phyloP scores from a whole-genome alignment of 192 early-diverging fungal genomes.

The Dissophora globulifera region DNA sequence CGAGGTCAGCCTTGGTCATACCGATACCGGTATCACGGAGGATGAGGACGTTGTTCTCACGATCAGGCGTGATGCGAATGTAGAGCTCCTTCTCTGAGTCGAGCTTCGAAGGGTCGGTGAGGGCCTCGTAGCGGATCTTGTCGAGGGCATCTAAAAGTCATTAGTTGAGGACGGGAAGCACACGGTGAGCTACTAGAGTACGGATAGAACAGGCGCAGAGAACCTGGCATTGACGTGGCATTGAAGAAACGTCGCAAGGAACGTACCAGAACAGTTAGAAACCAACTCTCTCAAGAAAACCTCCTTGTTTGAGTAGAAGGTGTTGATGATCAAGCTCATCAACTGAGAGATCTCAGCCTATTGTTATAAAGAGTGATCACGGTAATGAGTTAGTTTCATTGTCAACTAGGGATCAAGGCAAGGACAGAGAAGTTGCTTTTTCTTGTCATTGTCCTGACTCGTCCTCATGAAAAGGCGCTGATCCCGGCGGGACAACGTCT shows the following conservation, averaged over 20 bases:
- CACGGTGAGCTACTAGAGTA: too few relatives aligned
- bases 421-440: too few relatives aligned
- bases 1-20: constrained; percentile 96
- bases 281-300: constrained; percentile 99
- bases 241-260: not conserved
- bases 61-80: constrained; percentile 92
- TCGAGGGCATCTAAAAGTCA: constrained; percentile 86
- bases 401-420: too few relatives aligned
- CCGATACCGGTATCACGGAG: constrained; percentile 94
- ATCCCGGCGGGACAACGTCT: too few relatives aligned
- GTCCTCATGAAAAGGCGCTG: too few relatives aligned
- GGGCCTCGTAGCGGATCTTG: constrained; percentile 98
- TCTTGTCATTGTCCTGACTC: too few relatives aligned
- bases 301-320: constrained; percentile 98
- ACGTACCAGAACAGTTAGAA: constrained; percentile 76
- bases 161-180: too few relatives aligned
- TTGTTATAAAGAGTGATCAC: not conserved
- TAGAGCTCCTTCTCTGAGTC: constrained; percentile 94
- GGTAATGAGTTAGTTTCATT: too few relatives aligned
- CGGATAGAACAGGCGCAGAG: too few relatives aligned
- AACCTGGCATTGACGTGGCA: too few relatives aligned
- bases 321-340: constrained; percentile 99
- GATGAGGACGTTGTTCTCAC: constrained; percentile 84
- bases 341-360: constrained; percentile 99
- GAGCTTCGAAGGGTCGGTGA: constrained; percentile 92